phyloP scores from a whole-genome alignment of 495 filamentous ascomycete species.

The Eremomyces bilateralis region DNA sequence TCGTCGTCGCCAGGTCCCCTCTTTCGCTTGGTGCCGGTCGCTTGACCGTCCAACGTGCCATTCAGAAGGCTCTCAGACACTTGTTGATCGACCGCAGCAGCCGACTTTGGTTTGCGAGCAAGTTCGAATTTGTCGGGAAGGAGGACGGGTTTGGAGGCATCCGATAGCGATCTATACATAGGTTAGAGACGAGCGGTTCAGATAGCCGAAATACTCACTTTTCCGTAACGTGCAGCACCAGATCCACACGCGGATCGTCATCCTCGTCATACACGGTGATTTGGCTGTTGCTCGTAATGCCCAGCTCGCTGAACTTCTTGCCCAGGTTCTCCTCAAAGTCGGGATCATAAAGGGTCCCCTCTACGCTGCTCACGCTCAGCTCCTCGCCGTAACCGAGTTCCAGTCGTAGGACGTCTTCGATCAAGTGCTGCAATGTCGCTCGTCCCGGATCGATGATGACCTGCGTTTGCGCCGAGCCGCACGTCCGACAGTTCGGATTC shows the following conservation, averaged over 20 bases:
- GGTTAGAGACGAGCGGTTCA: slow-evolving; percentile 7
- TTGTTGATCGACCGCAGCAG: slow-evolving; percentile 13
- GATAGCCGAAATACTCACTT: slow-evolving; percentile 12
- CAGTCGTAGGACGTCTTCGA: slow-evolving; percentile 45
- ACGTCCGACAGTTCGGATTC: slow-evolving; percentile 62
- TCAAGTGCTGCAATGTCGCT: slow-evolving; percentile 63
- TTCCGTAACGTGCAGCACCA: slow-evolving; percentile 42
- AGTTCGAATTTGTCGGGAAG: slow-evolving; percentile 27
- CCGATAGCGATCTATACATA: slow-evolving; percentile 15
- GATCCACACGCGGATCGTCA: slow-evolving; percentile 59
- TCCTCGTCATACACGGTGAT: slow-evolving; percentile 70
- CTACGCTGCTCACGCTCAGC: slow-evolving; percentile 48
- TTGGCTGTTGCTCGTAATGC: slow-evolving; percentile 48
- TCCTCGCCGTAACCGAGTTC: slow-evolving; percentile 70
- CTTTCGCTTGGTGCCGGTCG: not conserved
- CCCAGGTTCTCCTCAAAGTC: slow-evolving; percentile 71
- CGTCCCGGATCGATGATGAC: slow-evolving; percentile 45
- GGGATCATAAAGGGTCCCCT: slow-evolving; percentile 62
- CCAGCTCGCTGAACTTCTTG: slow-evolving; percentile 62
- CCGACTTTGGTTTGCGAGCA: slow-evolving; percentile 21
- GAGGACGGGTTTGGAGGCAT: slow-evolving; percentile 24
- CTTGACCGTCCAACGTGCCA: not conserved
- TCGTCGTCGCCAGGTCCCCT: not conserved
- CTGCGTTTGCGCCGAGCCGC: slow-evolving; percentile 45
- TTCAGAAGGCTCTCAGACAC: not conserved